A percentile compares a stretch with the other conserved stretches of the same genome.
Evolutionary conservation across 148 eudicot genomes (phyloP).

Genomic region (Cornus suecica): DNA sequence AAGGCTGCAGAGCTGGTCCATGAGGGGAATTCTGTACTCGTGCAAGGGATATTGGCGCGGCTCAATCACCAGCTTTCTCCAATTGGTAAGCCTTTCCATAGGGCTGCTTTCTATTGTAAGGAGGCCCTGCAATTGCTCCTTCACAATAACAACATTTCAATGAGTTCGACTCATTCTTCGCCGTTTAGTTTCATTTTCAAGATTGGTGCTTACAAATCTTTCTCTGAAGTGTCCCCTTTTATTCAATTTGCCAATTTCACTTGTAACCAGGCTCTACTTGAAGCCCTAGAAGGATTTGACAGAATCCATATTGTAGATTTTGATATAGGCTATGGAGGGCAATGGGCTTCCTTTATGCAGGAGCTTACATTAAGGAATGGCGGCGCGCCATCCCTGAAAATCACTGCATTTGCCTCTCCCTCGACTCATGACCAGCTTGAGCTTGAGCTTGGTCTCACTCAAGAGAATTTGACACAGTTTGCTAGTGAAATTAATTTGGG

Average conservation of each 20-base stretch:
- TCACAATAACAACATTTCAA: conserved; percentile 13
- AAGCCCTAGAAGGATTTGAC: conserved; percentile 61
- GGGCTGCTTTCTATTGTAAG: conserved; percentile 77
- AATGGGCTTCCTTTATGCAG: conserved; percentile 94
- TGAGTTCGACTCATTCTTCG: conserved; percentile 17
- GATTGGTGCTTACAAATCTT: conserved; percentile 81
- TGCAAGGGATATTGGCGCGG: conserved; percentile 99
- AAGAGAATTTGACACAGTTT: conserved; percentile 84
- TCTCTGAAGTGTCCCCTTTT: conserved; percentile 83
- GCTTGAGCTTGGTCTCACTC: conserved; percentile 58
- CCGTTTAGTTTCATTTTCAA: conserved; percentile 73
- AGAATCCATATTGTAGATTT: conserved; percentile 73
- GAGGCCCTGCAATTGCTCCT: conserved; percentile 76
- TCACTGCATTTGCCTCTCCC: conserved; percentile 68
- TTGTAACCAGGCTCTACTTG: conserved; percentile 79
- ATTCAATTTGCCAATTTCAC: conserved; percentile 81
- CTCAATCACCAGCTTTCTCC: conserved; percentile 99
- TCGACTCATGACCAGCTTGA: conserved; percentile 55
- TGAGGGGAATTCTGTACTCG: conserved; percentile 72
- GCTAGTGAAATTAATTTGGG: conserved; percentile 64
- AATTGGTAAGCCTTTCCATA: conserved; percentile 64
- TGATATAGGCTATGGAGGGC: conserved; percentile 87
- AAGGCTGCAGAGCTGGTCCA: conserved; percentile 82
- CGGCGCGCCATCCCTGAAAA: conserved; percentile 57
- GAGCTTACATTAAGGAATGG: conserved; percentile 69